Percentiles rank a stretch among this genome's conserved stretches.
These are phyloP conservation scores for Emmonsia crescens DNA, from an alignment of 2,329 filamentous ascomycete species.

Conservation along the genomic window DNA sequence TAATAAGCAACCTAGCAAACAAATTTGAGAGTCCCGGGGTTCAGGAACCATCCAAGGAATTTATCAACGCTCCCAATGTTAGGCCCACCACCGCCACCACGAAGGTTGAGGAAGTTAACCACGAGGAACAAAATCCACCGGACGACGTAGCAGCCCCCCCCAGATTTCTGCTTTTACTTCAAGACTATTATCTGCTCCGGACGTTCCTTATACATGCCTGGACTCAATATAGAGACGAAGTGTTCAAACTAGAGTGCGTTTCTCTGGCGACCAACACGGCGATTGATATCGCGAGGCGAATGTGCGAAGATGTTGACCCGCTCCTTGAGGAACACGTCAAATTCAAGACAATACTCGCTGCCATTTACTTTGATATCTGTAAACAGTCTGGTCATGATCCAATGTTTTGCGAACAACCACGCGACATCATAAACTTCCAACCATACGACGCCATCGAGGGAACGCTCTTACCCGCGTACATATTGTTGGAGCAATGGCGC, in stretches of 20 bases:
- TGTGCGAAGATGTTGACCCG: slow-evolving; percentile 15
- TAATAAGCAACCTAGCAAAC: slow-evolving; percentile 15
- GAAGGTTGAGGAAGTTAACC: slow-evolving; percentile 13
- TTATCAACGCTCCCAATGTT: slow-evolving; percentile 24
- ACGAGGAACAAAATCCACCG: slow-evolving; percentile 27
- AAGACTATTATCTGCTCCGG: slow-evolving; percentile 15
- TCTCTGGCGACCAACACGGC: slow-evolving; percentile 21
- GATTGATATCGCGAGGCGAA: slow-evolving; percentile 17
- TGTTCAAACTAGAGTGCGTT: slow-evolving; percentile 15
- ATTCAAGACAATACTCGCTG: slow-evolving; percentile 6
- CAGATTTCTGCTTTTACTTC: slow-evolving; percentile 14
- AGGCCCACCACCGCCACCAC: slow-evolving; percentile 13
- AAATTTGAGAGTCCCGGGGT: slow-evolving; percentile 27
- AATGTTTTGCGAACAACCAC: slow-evolving; percentile 5
- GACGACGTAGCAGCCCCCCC: slow-evolving; percentile 13
- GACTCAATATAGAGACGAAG: slow-evolving; percentile 13
- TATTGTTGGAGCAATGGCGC: slow-evolving; percentile 9
- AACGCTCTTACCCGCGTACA: slow-evolving; percentile 12
- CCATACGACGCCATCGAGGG: slow-evolving; percentile 11
- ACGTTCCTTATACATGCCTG: slow-evolving; percentile 15
- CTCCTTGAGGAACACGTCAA: slow-evolving; percentile 12
- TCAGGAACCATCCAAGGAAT: slow-evolving; percentile 30
- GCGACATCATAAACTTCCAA: slow-evolving; percentile 13
- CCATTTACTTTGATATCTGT: slow-evolving; percentile 9
- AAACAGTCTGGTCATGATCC: slow-evolving; percentile 7